Base-by-base conservation (phyloP, 2,329 filamentous ascomycete genomes). In the Periconia digitata region DNA sequence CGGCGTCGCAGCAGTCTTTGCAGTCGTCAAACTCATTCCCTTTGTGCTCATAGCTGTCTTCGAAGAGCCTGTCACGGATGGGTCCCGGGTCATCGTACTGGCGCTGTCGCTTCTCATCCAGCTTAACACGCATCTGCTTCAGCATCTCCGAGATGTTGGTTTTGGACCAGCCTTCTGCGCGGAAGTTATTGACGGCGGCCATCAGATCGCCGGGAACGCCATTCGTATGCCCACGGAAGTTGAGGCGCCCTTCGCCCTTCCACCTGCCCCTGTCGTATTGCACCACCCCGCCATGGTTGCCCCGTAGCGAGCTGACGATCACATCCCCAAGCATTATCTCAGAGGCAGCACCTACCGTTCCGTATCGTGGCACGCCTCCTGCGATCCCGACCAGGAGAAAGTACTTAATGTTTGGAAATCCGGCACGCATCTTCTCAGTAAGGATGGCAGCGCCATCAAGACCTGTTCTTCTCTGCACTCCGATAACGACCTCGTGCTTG, bases 241-340 rank as follows among this genome's bases (percentile, higher is more conserved):
- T 47, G n/a, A 44, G 43, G 15, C 44, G 46, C 20, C 43, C 48
- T 45, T 40, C 10, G 22, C 18, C 39, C 34, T 40, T 46, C 51
- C 12, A 42, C 49, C 27, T 15, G 32, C 40, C 40, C 12, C 22
- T 36, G 17, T 63, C 56, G 46, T 59, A 61, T 40, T 56, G 52
- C 24, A 63, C 15, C 7, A 63, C 56, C 21, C 56, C 56, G 34
- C 55, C 48, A 32, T 58, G 42, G 13, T 54, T 53, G n/a, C 47
- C 55, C 27, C 41, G 43, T 3, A 55, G 56, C 36, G 24, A 47
- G 50, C 52, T 56, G 36, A 63, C 53, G 0, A 60, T 56, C 29
- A 63, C 51, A 45, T 61, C 58, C 21, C 58, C 54, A 13, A 63
- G 49, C n/a, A 54, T 46, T 12, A 63, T 58, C 41, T 56, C 44